These are phyloP conservation scores for Solanum sejunctum DNA, from an alignment of 257 asterid species.

Conservation along the genomic window DNA sequence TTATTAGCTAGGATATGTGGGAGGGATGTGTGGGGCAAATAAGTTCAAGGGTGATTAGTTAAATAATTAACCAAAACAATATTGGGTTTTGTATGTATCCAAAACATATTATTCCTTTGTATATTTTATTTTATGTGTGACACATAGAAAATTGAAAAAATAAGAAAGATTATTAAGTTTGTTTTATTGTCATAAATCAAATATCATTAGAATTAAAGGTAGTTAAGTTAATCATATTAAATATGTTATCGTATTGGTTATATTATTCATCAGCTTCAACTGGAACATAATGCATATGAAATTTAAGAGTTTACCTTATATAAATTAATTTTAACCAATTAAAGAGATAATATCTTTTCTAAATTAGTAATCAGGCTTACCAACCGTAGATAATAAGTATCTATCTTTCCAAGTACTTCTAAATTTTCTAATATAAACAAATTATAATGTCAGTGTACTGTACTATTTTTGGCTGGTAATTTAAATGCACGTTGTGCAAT, in stretches of 20 bases:
- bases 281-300: too few relatives aligned
- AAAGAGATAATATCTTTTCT: background rate
- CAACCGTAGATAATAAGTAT: background rate
- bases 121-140: background rate
- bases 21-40: background rate
- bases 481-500: background rate
- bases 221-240: too few relatives aligned
- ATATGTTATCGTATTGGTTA: too few relatives aligned
- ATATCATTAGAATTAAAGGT: too few relatives aligned
- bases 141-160: background rate
- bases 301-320: too few relatives aligned
- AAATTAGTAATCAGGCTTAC: background rate
- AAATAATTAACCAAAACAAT: background rate
- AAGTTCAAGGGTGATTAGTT: background rate
- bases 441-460: background rate
- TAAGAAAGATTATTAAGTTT: background rate
- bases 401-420: background rate
- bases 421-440: background rate
- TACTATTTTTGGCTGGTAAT: background rate
- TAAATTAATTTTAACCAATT: background rate
- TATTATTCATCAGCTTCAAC: too few relatives aligned
- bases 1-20: background rate
- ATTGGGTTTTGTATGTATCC: background rate
- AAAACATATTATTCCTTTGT: background rate
- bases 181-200: background rate